Evolutionary conservation across 2,329 filamentous ascomycete species (phyloP).

Genomic region (Epichloe amarillans): DNA sequence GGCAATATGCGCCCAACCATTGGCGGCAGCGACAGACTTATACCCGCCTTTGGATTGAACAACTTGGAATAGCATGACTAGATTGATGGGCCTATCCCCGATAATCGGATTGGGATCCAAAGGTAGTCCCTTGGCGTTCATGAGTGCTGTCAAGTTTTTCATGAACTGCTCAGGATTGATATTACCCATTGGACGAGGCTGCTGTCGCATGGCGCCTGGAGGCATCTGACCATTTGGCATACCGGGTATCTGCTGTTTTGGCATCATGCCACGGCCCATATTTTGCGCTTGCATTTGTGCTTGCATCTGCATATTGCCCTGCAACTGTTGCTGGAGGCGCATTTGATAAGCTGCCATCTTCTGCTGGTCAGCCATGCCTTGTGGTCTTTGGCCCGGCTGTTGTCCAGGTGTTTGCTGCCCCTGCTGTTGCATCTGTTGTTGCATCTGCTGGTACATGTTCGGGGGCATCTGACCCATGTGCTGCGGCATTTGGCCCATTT

Average conservation of each 20-base stretch:
- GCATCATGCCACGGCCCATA: conserved; percentile 38
- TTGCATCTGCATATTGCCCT: conserved; percentile 37
- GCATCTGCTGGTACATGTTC: conserved; percentile 25
- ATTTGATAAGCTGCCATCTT: conserved; percentile 70
- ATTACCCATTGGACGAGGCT: conserved; percentile 28
- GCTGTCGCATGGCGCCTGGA: conserved; percentile 35
- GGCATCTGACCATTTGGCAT: conserved; percentile 45
- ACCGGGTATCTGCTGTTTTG: conserved; percentile 33
- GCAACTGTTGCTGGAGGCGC: conserved; percentile 65
- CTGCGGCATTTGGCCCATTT: conserved; percentile 32
- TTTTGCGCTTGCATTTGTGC: conserved; percentile 37
- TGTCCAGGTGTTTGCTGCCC: conserved; percentile 53
- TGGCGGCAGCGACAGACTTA: conserved; percentile 53
- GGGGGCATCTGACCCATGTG: conserved; percentile 40
- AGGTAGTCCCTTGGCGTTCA: conserved; percentile 57
- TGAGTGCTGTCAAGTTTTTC: conserved; percentile 64
- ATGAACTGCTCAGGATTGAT: conserved; percentile 56
- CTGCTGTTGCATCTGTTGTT: conserved; percentile 26
- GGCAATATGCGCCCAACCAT: conserved; percentile 63
- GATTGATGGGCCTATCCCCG: conserved; percentile 57
- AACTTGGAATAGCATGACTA: conserved; percentile 64
- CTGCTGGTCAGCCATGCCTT: conserved; percentile 47
- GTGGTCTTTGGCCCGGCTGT: conserved; percentile 30
- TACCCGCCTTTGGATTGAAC: conserved; percentile 68
- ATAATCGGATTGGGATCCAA: conserved; percentile 65